A percentile compares a stretch with the other conserved stretches of the same genome.
phyloP scores from a whole-genome alignment of 352 stramenopile species.

The Phytopythium kandeliae region DNA sequence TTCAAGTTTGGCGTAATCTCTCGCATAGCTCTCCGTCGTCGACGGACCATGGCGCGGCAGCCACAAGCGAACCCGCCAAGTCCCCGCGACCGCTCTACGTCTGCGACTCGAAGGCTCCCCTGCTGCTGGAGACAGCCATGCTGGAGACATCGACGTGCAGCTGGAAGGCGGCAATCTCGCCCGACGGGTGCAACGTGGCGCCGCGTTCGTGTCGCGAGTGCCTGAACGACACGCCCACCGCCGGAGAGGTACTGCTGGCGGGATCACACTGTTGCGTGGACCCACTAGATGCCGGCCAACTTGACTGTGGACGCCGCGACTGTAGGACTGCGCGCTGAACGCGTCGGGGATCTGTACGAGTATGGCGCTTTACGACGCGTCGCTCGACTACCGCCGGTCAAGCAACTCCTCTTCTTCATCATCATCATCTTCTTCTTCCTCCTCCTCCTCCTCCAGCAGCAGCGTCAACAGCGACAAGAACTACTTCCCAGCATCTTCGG shows the following conservation, averaged over 20 bases:
- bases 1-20: not conserved
- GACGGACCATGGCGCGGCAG: not conserved
- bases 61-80: not conserved
- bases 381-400: conserved; percentile 1
- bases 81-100: too few species aligned
- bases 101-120: too few species aligned
- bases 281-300: too few species aligned
- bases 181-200: conserved; percentile 1
- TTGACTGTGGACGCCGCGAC: not conserved
- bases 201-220: conserved; percentile 24
- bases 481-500: conserved; percentile 19
- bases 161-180: conserved; percentile 4
- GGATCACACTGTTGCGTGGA: too few species aligned
- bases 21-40: not conserved
- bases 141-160: conserved; percentile 4
- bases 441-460: too few species aligned
- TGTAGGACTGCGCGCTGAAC: conserved; percentile 3
- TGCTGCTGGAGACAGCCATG: not conserved
- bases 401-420: not conserved
- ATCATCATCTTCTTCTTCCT: too few species aligned
- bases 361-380: conserved; percentile 4
- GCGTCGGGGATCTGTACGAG: conserved; percentile 5
- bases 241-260: not conserved
- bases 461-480: conserved; percentile 11
- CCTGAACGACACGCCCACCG: conserved; percentile 16